A percentile compares a stretch with the other conserved stretches of the same genome.
phyloP scores from a whole-genome alignment of 345 rosid species.

The Eutrema heterophyllum region DNA sequence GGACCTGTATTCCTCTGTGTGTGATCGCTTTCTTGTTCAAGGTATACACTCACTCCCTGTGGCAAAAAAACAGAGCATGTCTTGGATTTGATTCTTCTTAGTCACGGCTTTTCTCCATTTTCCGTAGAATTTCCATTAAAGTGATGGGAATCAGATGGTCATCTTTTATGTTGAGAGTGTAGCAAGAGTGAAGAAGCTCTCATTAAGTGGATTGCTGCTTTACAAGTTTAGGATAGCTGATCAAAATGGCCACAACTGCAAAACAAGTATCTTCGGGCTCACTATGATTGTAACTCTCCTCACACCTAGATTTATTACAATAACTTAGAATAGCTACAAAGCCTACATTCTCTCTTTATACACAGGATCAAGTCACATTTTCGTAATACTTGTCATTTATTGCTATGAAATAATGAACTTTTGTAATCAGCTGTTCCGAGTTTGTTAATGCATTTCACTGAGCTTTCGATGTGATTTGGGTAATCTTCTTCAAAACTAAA shows the following conservation, averaged over 20 bases:
- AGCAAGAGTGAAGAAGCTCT: slow-evolving; percentile 82
- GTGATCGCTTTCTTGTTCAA: slow-evolving; percentile 77
- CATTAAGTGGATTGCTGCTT: slow-evolving; percentile 78
- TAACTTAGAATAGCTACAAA: slow-evolving; percentile 16
- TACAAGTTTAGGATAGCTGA: slow-evolving; percentile 74
- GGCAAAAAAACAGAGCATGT: background rate
- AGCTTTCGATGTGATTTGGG: background rate
- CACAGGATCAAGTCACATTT: background rate
- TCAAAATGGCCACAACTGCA: slow-evolving; percentile 84
- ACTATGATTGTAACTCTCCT: slow-evolving; percentile 39
- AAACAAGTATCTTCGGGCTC: slow-evolving; percentile 58
- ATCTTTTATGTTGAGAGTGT: slow-evolving; percentile 87
- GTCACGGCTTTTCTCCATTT: slow-evolving; percentile 3
- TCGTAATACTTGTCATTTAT: background rate
- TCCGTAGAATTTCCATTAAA: background rate
- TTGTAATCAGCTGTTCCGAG: background rate
- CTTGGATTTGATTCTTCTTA: background rate
- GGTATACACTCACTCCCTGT: slow-evolving; percentile 40
- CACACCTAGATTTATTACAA: background rate
- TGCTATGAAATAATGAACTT: background rate
- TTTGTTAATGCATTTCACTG: background rate
- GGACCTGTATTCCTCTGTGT: slow-evolving; percentile 92
- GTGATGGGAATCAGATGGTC: slow-evolving; percentile 82
- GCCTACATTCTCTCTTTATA: slow-evolving; percentile 6
- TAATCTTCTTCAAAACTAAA: background rate